Evolutionary conservation across 352 stramenopile genomes (phyloP), one percentile per base, ranked within the genome.

Genomic region (Globisporangium abappressorium): DNA sequence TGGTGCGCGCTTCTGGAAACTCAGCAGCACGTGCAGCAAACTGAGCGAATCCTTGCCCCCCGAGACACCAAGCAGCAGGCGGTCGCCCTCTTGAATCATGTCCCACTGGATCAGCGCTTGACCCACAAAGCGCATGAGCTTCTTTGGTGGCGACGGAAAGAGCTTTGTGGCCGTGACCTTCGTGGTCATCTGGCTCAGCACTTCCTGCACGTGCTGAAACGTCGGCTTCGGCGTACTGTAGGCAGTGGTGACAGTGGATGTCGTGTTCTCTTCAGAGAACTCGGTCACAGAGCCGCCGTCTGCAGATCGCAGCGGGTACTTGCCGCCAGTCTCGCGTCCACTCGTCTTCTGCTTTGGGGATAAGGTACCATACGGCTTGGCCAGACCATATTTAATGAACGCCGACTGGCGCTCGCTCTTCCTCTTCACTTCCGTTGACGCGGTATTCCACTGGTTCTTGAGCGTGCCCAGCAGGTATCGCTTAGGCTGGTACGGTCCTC

Each of bases 1-100:
- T 0, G 96, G 96, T 24, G 96, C 80, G 47, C 95, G 93, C 67
- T 94, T 93, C 70, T 99, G 89, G 70, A 98, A 92, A 64, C 94
- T 84, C 18, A 99, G 75, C 47, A 99, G 77, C 56, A 98, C 90
- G 74, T 99, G 97, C 46, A 99, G 79, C 65, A 99, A 81, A 64
- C 81, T 97, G 24, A 99, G 76, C n/a, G 93, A 99, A 75, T 99
- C 97, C 78, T 99, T 99, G 34, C 97, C 97, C 30, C 97, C 97
- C 11, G 92, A 98, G 7, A 99, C 79, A 15, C 97, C 97, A 8
- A 99, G 80, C 33, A 99, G 77, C 51, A 99, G 75, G 4, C 92
- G 79, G 79, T 99, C 97, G 20, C 97, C 97, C 56, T 98, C 91
- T 72, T 98, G 75, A 62, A 99, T 97, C 95, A 99, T 98, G 68